phyloP scores from a whole-genome alignment of 257 asterid species.

The Ligustrum vulgare region DNA sequence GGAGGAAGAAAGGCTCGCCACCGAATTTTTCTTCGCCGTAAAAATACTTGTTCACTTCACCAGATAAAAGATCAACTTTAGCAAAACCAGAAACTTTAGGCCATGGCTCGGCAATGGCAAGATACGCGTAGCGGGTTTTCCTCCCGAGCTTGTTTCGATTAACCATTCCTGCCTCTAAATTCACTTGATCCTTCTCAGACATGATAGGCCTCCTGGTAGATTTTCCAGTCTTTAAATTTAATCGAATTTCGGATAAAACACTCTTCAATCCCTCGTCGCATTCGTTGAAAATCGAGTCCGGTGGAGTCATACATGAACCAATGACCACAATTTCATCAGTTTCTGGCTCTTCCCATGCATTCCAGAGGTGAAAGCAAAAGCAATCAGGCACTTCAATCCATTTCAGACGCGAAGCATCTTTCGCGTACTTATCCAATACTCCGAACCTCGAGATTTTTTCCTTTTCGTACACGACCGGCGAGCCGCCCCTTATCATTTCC shows the following conservation, averaged over 20 bases:
- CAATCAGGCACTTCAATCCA: constrained; percentile 92
- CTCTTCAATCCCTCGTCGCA: constrained; percentile 80
- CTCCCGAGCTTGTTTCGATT: constrained; percentile 19
- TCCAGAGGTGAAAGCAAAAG: constrained; percentile 96
- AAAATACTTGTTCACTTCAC: constrained; percentile 5
- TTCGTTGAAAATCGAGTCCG: constrained; percentile 95
- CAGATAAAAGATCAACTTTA: constrained; percentile 11
- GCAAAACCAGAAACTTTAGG: constrained; percentile 26
- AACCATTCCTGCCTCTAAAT: constrained; percentile 26
- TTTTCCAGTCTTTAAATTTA: constrained; percentile 13
- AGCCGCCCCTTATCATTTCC: constrained; percentile 91
- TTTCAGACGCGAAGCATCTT: constrained; percentile 39
- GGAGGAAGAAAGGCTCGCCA: constrained; percentile 22
- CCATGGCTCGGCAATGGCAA: constrained; percentile 26
- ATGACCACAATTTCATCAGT: constrained; percentile 77
- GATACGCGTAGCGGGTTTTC: constrained; percentile 14
- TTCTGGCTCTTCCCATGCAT: constrained; percentile 98
- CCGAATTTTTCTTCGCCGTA: constrained; percentile 18
- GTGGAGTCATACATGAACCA: constrained; percentile 99
- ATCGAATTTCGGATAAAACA: constrained; percentile 23
- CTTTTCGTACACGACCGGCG: constrained; percentile 86
- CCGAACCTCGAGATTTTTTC: constrained; percentile 71
- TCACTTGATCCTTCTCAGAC: background rate
- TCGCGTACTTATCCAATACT: constrained; percentile 58
- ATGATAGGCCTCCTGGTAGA: constrained; percentile 9